phyloP scores from a whole-genome alignment of 148 eudicot species.

The Nepenthes gracilis region DNA sequence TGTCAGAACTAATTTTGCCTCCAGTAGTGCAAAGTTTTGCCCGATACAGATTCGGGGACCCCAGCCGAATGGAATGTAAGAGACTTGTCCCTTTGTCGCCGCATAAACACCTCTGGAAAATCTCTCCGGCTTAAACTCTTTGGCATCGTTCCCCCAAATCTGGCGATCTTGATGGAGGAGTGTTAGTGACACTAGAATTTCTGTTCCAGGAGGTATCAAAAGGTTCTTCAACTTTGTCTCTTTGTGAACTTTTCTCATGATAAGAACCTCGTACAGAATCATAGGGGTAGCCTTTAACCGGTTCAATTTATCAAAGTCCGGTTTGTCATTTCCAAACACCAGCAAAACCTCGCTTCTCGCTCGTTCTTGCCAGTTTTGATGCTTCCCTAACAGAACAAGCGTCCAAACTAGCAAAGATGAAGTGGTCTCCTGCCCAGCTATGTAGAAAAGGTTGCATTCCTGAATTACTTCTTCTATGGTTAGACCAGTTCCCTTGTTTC shows the following conservation, averaged over 20 bases:
- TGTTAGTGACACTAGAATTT: slow-evolving; percentile 8
- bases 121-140: slow-evolving; percentile 25
- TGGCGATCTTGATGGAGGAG: slow-evolving; percentile 17
- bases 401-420: slow-evolving; percentile 20
- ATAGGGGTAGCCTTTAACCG: slow-evolving; percentile 20
- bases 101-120: slow-evolving; percentile 23
- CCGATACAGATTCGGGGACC: slow-evolving; percentile 28
- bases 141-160: slow-evolving; percentile 24
- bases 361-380: slow-evolving; percentile 16
- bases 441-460: slow-evolving; percentile 16
- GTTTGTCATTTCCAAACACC: slow-evolving; percentile 10
- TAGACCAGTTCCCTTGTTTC: slow-evolving; percentile 7
- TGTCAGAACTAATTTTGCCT: slow-evolving; percentile 12
- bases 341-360: slow-evolving; percentile 19
- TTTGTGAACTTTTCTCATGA: slow-evolving; percentile 6
- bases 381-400: slow-evolving; percentile 10
- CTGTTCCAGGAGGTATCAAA: slow-evolving; percentile 14
- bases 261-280: slow-evolving; percentile 26
- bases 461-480: slow-evolving; percentile 16
- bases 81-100: slow-evolving; percentile 16
- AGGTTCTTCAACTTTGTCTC: slow-evolving; percentile 20
- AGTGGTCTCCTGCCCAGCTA: slow-evolving; percentile 20
- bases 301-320: slow-evolving; percentile 17
- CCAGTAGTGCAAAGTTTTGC: slow-evolving; percentile 13
- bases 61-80: slow-evolving; percentile 28